phyloP scores from a whole-genome alignment of 495 filamentous ascomycete genomes.

The Friedmanniomyces simplex region DNA sequence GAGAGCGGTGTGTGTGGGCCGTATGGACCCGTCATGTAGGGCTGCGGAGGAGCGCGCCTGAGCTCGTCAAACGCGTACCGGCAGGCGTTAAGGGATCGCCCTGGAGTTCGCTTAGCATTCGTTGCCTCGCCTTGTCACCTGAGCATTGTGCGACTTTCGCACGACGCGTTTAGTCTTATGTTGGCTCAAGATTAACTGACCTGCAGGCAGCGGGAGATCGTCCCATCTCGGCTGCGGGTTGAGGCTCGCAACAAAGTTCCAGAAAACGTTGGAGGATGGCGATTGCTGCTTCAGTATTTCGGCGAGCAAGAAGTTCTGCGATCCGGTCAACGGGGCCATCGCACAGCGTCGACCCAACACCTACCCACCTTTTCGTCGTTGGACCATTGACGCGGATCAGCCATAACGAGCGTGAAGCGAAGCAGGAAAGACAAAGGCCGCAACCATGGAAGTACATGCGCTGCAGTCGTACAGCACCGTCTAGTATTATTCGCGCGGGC shows the following conservation, averaged over 20 bases:
- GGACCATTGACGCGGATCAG: conserved; percentile 35
- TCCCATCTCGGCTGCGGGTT: conserved; percentile 45
- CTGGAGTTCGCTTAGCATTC: conserved; percentile 16
- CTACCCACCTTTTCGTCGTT: conserved; percentile 50
- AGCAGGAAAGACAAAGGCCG: not conserved
- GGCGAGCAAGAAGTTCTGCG: conserved; percentile 42
- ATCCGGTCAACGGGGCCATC: not conserved
- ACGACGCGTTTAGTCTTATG: not conserved
- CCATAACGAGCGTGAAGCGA: conserved; percentile 18
- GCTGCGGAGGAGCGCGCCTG: conserved; percentile 12
- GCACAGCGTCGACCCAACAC: not conserved
- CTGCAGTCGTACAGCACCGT: conserved; percentile 4
- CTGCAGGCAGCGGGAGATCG: conserved; percentile 47
- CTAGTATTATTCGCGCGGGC: conserved; percentile 10
- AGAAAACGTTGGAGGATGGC: conserved; percentile 40
- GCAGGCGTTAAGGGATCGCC: conserved; percentile 37
- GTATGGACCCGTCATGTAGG: conserved; percentile 8
- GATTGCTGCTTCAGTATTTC: conserved; percentile 52
- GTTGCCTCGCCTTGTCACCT: not conserved
- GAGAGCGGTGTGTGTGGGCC: conserved; percentile 16
- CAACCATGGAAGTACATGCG: conserved; percentile 11
- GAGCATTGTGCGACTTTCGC: conserved; percentile 12
- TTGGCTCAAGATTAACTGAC: conserved; percentile 17
- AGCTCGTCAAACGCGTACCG: conserved; percentile 26
- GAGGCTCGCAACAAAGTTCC: conserved; percentile 40